Conservation (phyloP, 1,284 basidiomycete species). For the Sutorius eximius region DNA sequence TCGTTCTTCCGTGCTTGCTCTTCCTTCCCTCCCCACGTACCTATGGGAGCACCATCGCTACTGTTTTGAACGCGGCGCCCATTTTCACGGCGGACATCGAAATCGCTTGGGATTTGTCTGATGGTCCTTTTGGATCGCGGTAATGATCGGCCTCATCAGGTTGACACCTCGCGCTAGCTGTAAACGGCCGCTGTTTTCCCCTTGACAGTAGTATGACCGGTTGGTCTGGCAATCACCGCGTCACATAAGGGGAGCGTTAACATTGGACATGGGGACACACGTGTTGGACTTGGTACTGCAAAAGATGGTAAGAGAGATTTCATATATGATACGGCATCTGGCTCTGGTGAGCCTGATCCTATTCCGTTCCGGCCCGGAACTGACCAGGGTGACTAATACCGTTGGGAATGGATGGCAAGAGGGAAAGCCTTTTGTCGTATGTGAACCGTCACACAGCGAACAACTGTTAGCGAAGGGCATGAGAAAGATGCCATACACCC, state of each 20-base stretch:
- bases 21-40: neutral
- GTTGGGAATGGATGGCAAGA: neutral
- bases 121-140: conserved; percentile 8
- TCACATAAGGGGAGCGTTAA: neutral
- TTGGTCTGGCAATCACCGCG: neutral
- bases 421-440: neutral
- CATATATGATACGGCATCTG: neutral
- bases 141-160: conserved; percentile 7
- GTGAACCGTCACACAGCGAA: neutral
- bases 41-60: neutral
- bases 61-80: conserved; percentile 6
- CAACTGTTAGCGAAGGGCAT: neutral
- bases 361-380: conserved; percentile 8
- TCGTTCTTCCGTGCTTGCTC: neutral
- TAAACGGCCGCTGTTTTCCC: neutral
- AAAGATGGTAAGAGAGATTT: neutral
- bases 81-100: conserved; percentile 16
- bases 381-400: neutral
- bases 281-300: conserved; percentile 7
- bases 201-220: neutral
- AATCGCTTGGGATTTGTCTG: conserved; percentile 24
- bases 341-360: conserved; percentile 5
- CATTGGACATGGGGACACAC: conserved; percentile 7
- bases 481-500: neutral
- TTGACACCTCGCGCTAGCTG: neutral